A percentile compares a stretch with the other conserved stretches of the same genome.
These are phyloP conservation scores for Fomitopsis serialis DNA, from an alignment of 768 basidiomycete genomes.

Conservation along the genomic window DNA sequence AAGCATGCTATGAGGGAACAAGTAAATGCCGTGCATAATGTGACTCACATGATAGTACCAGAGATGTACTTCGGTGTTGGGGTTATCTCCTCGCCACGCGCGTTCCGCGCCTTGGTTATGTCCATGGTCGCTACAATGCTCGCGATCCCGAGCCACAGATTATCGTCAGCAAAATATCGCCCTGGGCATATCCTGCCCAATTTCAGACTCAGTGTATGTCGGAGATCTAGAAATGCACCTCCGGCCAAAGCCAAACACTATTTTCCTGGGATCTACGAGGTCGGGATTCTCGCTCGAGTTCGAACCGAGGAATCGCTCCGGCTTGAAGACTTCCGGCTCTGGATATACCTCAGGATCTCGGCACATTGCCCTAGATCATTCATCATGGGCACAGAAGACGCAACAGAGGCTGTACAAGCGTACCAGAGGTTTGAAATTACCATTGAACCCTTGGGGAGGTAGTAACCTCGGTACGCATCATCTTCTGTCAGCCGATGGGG, in stretches of 20 bases:
- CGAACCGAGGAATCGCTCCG: neutral
- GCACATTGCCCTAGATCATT: neutral
- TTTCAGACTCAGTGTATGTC: neutral
- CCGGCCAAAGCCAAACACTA: slow-evolving; percentile 55
- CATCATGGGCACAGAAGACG: neutral
- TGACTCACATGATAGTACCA: slow-evolving; percentile 39
- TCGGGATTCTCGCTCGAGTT: neutral
- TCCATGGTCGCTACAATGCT: slow-evolving; percentile 41
- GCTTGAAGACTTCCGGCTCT: neutral
- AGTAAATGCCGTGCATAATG: no score
- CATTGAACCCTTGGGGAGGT: neutral
- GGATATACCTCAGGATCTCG: neutral
- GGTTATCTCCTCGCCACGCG: slow-evolving; percentile 32
- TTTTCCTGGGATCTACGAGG: slow-evolving; percentile 32
- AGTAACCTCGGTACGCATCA: neutral
- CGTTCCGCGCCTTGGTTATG: slow-evolving; percentile 35
- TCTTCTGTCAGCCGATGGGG: no score
- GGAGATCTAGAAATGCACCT: slow-evolving; percentile 11
- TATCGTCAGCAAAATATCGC: slow-evolving; percentile 42
- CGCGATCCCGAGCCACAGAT: slow-evolving; percentile 39
- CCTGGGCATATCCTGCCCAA: slow-evolving; percentile 45
- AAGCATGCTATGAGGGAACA: no score
- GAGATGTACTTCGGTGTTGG: slow-evolving; percentile 32
- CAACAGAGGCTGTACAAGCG: neutral
- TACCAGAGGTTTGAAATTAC: neutral